Percentiles rank a stretch among this genome's conserved stretches.
phyloP scores from a whole-genome alignment of 352 stramenopile genomes.

The Globisporangium splendens region DNA sequence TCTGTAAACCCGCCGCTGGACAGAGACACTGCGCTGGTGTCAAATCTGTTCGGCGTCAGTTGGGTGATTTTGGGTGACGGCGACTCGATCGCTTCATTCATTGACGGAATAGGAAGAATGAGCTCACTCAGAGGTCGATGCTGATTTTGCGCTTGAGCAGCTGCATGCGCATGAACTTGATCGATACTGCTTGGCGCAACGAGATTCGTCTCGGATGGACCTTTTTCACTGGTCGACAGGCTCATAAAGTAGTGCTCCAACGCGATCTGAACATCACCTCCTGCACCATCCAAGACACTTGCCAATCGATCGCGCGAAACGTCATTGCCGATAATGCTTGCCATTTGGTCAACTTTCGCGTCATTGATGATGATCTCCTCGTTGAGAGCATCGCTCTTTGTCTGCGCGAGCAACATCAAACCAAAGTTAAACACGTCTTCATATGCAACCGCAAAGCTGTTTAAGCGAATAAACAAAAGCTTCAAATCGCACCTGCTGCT shows the following conservation, averaged over 20 bases:
- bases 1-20: not conserved
- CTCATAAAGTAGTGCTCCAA: constrained; percentile 90
- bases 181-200: constrained; percentile 4
- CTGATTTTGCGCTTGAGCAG: constrained; percentile 35
- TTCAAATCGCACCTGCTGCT: too few species aligned
- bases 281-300: constrained; percentile 76
- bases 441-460: too few species aligned
- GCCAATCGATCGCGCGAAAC: constrained; percentile 67
- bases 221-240: constrained; percentile 37
- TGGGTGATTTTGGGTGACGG: constrained; percentile 8
- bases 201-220: not conserved
- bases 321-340: constrained; percentile 67
- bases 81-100: constrained; percentile 22
- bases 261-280: constrained; percentile 80
- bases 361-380: constrained; percentile 71
- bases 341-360: constrained; percentile 84
- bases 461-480: not conserved
- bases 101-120: constrained; percentile 65
- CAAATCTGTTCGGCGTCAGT: constrained; percentile 12
- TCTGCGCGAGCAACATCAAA: constrained; percentile 9
- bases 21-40: constrained; percentile 8
- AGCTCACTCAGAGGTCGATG: constrained; percentile 57
- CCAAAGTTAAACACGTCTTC: too few species aligned
- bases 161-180: constrained; percentile 28
- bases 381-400: constrained; percentile 46